Base-by-base conservation (phyloP, 2,329 filamentous ascomycete species). In the Aureobasidium melanogenum region DNA sequence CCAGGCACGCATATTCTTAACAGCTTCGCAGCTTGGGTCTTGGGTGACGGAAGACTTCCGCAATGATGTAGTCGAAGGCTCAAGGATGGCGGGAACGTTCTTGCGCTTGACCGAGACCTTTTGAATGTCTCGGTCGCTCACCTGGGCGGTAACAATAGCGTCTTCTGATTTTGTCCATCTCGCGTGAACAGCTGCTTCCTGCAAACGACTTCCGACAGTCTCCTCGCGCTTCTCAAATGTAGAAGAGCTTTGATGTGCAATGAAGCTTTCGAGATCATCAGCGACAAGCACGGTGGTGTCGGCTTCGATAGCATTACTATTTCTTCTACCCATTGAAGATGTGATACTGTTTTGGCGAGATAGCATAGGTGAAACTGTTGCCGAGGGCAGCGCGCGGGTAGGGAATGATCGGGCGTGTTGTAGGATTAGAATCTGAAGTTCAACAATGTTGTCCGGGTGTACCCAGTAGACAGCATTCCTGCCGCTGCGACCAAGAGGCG, bases 381-480 rank as follows among this genome's bases (percentile, higher is more conserved):
- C n/a, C 28, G 57, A 58, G 14, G 55, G 34, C n/a, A 47, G 38
- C 14, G 36, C 15, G 24, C 55, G 36, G 15, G 32, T 52, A 3
- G 59, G 48, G 26, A 72, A 74, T 9, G 77, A 75, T 24, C 75
- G 74, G 66, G 79, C 74, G 58, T 81, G 72, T 62, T 82, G 79
- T 4, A 82, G 70, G 12, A 83, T 66, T 2, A 82, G 67, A 9
- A 83, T 74, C 54, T 81, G 76, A n/a, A 80, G 70, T 68, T 83
- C 79, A 24, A 82, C 76, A 41, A 82, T 67, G 64, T 82, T 79
- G 61, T 83, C 81, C 1, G 74, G 71, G 66, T 83, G 80, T 50
- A 83, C 74, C 76, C 81, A 82, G 64, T 82, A 83, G 17, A 75
- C 75, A 1, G 79, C 80, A 57, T 76, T 77, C 30, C 70, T 74